Evolutionary conservation across 345 rosid genomes (phyloP).

Genomic region (Acer saccharum): DNA sequence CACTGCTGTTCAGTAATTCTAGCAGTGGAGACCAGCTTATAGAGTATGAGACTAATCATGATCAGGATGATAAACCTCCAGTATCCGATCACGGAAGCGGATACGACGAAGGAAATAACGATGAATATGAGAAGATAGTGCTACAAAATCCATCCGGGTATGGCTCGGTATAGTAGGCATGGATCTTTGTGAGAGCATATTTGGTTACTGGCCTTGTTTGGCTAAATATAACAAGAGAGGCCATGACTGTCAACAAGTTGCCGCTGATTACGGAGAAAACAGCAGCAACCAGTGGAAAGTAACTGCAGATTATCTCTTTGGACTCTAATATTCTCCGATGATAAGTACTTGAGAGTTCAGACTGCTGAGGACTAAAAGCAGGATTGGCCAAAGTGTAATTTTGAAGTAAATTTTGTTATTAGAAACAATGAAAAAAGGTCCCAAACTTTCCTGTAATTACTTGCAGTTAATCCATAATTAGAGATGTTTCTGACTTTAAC

Average conservation of each 20-base stretch:
- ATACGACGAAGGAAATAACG: conserved; percentile 10
- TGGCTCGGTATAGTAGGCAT: conserved; percentile 61
- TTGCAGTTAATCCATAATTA: neutral
- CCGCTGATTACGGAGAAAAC: conserved; percentile 26
- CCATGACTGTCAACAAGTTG: conserved; percentile 20
- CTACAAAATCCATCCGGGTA: conserved; percentile 62
- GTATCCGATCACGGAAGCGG: conserved; percentile 17
- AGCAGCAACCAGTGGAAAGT: conserved; percentile 46
- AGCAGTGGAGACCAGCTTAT: neutral
- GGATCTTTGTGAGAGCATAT: conserved; percentile 72
- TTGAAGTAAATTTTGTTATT: neutral
- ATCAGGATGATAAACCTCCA: conserved; percentile 17
- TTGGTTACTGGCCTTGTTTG: conserved; percentile 79
- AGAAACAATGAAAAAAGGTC: neutral
- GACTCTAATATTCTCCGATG: conserved; percentile 30
- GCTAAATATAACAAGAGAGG: conserved; percentile 30
- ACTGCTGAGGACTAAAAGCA: no score
- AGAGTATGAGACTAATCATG: conserved; percentile 11
- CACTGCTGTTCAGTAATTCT: conserved; percentile 11
- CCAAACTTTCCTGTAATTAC: neutral
- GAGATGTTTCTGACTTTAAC: neutral
- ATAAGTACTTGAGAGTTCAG: neutral
- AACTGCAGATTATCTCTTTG: conserved; percentile 73
- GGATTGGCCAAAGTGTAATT: neutral
- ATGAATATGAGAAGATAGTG: conserved; percentile 30